Evolutionary conservation across 768 basidiomycete species (phyloP).

Genomic region (Lentinula edodes): DNA sequence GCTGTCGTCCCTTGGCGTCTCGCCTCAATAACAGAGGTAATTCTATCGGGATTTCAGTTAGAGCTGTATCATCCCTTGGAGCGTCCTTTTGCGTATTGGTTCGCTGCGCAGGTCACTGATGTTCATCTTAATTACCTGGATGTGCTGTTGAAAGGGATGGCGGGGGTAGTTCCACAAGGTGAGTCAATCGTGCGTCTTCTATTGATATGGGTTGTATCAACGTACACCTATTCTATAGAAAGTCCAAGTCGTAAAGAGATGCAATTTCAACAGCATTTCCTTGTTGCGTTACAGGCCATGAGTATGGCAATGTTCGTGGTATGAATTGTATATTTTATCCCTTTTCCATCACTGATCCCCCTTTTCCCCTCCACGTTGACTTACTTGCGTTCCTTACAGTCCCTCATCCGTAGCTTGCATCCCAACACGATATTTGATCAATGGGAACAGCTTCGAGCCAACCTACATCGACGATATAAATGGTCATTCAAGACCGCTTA

Average conservation of each 20-base stretch:
- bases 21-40: constrained; percentile 55
- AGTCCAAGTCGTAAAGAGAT: constrained; percentile 39
- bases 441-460: constrained; percentile 5
- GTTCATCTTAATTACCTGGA: constrained; percentile 52
- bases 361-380: background rate
- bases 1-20: constrained; percentile 56
- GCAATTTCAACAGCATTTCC: constrained; percentile 41
- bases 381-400: background rate
- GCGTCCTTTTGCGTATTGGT: constrained; percentile 74
- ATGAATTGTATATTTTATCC: constrained; percentile 12
- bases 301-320: constrained; percentile 52
- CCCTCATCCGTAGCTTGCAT: background rate
- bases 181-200: background rate
- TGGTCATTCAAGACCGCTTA: background rate
- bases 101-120: constrained; percentile 51
- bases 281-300: constrained; percentile 55
- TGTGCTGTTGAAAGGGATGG: constrained; percentile 31
- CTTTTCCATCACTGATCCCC: background rate
- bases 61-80: constrained; percentile 69
- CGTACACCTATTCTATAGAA: constrained; percentile 20
- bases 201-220: background rate
- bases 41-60: constrained; percentile 73
- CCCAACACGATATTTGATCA: background rate
- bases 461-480: background rate
- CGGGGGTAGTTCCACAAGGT: constrained; percentile 25